These are phyloP conservation scores for Acanthamoeba healyi DNA, from an alignment of 208 protist species.

Conservation along the genomic window DNA sequence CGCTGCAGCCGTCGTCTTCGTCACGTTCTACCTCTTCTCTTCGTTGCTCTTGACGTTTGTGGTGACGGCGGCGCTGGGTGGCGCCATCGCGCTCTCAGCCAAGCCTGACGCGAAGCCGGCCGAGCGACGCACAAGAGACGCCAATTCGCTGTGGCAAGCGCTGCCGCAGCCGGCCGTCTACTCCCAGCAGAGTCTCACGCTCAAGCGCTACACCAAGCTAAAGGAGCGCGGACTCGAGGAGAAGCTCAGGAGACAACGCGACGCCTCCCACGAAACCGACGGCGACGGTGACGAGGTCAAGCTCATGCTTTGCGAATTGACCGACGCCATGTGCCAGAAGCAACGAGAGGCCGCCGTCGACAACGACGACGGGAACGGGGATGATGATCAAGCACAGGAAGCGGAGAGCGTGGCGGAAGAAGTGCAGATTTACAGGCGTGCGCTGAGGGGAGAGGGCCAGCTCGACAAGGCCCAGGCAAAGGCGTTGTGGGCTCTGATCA, in stretches of 20 bases:
- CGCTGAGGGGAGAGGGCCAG: neutral
- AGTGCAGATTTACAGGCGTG: neutral
- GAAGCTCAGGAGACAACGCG: neutral
- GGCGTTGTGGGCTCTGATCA: neutral
- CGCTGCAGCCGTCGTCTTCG: neutral
- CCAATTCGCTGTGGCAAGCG: neutral
- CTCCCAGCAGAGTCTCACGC: neutral
- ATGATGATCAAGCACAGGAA: neutral
- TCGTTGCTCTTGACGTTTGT: too few relatives aligned
- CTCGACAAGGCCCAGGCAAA: constrained; percentile 1
- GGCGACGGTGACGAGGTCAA: neutral
- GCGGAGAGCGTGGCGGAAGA: neutral
- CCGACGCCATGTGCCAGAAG: neutral
- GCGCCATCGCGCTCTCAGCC: neutral
- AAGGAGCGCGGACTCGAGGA: constrained; percentile 46
- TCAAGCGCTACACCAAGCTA: constrained; percentile 10
- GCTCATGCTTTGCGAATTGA: neutral
- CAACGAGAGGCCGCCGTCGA: neutral
- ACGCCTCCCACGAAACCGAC: neutral
- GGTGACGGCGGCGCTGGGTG: too few relatives aligned
- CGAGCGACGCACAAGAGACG: neutral
- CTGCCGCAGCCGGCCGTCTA: neutral
- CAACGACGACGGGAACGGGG: neutral
- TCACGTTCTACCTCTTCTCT: too few relatives aligned
- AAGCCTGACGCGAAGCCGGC: neutral